phyloP scores from a whole-genome alignment of 2,329 filamentous ascomycete species.

The Cladosporium velox region DNA sequence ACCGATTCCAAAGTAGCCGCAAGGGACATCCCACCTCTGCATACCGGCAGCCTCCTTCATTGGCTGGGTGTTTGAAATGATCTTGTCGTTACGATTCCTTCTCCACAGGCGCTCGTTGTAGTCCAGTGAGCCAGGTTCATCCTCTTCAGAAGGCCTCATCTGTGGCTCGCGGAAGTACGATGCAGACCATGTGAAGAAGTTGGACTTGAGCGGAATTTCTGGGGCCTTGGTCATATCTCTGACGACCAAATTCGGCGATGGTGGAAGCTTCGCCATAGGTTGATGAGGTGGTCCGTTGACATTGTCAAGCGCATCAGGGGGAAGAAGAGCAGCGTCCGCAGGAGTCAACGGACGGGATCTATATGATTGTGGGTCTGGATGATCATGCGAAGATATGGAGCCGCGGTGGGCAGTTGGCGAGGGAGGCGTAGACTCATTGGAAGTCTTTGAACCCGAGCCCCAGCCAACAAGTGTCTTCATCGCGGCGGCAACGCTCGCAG shows the following conservation, averaged over 20 bases:
- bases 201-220: conserved; percentile 74
- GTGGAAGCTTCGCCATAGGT: conserved; percentile 72
- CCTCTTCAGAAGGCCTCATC: conserved; percentile 94
- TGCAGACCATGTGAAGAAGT: conserved; percentile 91
- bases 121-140: conserved; percentile 92
- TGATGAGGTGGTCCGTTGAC: conserved; percentile 56
- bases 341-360: conserved; percentile 48
- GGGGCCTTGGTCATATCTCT: conserved; percentile 62
- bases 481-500: conserved; percentile 65
- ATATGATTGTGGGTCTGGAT: conserved; percentile 26
- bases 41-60: conserved; percentile 85
- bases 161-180: conserved; percentile 97
- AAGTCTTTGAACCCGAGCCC: conserved; percentile 34
- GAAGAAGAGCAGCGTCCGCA: conserved; percentile 44
- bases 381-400: conserved; percentile 26
- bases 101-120: conserved; percentile 96
- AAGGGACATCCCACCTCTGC: conserved; percentile 82
- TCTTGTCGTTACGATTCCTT: conserved; percentile 86
- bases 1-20: conserved; percentile 83
- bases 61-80: conserved; percentile 89
- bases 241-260: conserved; percentile 72
- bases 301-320: conserved; percentile 73
- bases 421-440: conserved; percentile 28
- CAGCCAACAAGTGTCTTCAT: conserved; percentile 61
- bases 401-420: conserved; percentile 32